Base-by-base conservation (phyloP, 2,329 filamentous ascomycete genomes). In the Pyricularia sp. region DNA sequence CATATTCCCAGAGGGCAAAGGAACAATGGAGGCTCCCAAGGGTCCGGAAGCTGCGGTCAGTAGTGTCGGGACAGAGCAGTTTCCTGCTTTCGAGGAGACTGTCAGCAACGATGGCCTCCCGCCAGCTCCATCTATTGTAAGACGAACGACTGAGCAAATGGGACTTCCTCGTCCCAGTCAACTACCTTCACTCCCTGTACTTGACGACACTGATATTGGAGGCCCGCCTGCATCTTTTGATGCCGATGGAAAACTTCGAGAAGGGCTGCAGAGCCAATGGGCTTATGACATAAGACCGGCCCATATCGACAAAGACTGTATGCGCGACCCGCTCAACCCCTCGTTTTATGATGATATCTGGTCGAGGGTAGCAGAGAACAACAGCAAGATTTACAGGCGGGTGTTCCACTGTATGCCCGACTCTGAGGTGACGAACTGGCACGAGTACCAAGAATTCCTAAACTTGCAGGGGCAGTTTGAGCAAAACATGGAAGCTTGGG, bases 361-460 rank as follows among this genome's bases (percentile, higher is more conserved):
- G 96, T 89, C 90, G 72, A 85, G 88, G 23, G 89, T 93, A 68
- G 95, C 95, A 0, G 89, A 91, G 71, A 98, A 98, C 81, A 99
- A 99, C 77, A 99, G 95, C 3, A 94, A 93, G 76, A 86, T 99
- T 65, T 99, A 92, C 81, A 91, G 95, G 36, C 88, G 91, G 71
- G 94, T 99, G 10, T 99, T 99, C 82, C 89, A 94, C 65, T 97
- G 94, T 79, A 96, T 97, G 92, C 95, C 95, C 1, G 95, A 99
- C 77, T 97, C 90, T 67, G 93, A 97, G 76, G 95, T 97, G 30
- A 90, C 88, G 72, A 94, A 91, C 63, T 99, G 95, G 95, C 89
- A 91, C 72, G 92, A 97, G 72, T 99, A 99, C 79, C 90, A 92
- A 71, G 91, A 96, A 72, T 97, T 91, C 75, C 84, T 87, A 68